Base-by-base conservation (phyloP, 2,329 filamentous ascomycete species). In the Aureobasidium sp. region DNA sequence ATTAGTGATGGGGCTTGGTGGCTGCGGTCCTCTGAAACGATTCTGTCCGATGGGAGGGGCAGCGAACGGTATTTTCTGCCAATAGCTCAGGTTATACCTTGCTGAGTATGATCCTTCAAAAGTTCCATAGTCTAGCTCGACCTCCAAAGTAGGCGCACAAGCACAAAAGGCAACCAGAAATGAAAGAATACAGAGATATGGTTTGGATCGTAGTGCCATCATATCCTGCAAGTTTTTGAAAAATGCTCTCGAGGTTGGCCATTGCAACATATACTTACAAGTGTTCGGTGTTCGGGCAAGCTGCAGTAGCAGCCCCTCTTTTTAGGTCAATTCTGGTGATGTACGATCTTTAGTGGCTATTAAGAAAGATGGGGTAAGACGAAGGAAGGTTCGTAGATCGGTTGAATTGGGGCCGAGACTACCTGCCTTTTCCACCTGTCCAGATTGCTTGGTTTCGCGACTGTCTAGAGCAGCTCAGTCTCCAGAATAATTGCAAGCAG, bases 1-100 rank as follows among this genome's bases (percentile, higher is more conserved):
- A 71, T 79, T 75, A 3, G 70, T 73, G 59, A 84, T 75, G 0
- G 71, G 72, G 0, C 72, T 27, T 1, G 83, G 83, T 7, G 83
- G 82, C 65, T 87, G 84, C 2, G 84, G 84, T 0, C 78, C 82
- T 58, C 84, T 79, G 68, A 87, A 87, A 5, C 84, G 79, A 67
- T 86, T 85, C 51, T 77, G 68, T 1, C 83, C 82, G 13, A 77
- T 73, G 15, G 84, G 84, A 1, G 84, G 82, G 13, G 83, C 81
- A 5, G 81, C 84, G 66, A 82, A 87, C 17, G 84, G 84, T 53
- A 87, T 84, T 66, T 82, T 84, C 64, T 79, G 80, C 72, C 79
- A 86, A 71, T 84, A 83, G 29, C 55, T 64, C 29, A 66, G 47
- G 23, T 66, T 64, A 47, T 66, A 66, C 20, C 46, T 61, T 34